Evolutionary conservation across 768 basidiomycete genomes (phyloP).

Genomic region (Suillus hirtellus): DNA sequence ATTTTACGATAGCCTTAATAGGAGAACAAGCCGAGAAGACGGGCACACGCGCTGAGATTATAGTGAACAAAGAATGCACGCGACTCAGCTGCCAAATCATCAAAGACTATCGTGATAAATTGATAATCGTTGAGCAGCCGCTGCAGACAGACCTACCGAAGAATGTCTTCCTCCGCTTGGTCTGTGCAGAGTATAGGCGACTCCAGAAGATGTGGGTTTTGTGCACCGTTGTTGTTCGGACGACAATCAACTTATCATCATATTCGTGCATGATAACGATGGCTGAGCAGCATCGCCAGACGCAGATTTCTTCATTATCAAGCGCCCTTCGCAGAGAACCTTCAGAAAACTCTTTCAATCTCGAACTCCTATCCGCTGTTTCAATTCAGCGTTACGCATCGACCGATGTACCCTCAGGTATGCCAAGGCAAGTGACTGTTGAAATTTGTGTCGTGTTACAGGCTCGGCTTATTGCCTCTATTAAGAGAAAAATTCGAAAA

Average conservation of each 20-base stretch:
- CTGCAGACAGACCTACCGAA: neutral
- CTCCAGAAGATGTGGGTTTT: slow-evolving; percentile 2
- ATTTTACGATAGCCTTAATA: neutral
- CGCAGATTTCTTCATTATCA: neutral
- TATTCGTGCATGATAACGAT: neutral
- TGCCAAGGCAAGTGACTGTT: neutral
- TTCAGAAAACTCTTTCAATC: neutral
- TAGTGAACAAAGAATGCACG: neutral
- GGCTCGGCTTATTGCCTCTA: neutral
- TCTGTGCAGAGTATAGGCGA: neutral
- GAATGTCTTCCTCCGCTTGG: neutral
- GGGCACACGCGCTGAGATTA: neutral
- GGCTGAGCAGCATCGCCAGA: neutral
- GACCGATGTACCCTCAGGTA: neutral
- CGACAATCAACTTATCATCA: neutral
- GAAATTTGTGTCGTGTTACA: neutral
- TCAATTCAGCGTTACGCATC: neutral
- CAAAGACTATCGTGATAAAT: neutral
- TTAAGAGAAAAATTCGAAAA: neutral
- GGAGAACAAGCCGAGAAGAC: neutral
- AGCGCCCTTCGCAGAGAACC: neutral
- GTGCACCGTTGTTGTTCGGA: neutral
- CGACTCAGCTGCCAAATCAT: neutral
- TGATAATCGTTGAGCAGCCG: neutral
- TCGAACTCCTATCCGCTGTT: neutral